Conservation (phyloP, 2,329 filamentous ascomycete species). For the Didymella sp. region DNA sequence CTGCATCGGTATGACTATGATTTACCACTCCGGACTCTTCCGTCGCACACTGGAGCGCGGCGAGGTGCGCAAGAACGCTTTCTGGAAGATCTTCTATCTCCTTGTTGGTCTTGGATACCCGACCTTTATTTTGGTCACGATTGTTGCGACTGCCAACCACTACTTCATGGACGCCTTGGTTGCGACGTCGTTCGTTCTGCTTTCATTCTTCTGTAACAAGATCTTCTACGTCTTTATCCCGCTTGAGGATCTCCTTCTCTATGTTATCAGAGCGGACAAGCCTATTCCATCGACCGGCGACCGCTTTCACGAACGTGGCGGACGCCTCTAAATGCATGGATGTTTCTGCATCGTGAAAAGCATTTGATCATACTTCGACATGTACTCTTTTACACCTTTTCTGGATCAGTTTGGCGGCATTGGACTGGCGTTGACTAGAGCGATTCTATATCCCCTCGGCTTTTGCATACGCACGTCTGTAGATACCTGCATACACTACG, state of each 20-base stretch:
- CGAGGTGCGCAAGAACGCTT: conserved; percentile 51
- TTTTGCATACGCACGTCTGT: conserved; percentile 12
- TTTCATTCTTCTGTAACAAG: conserved; percentile 59
- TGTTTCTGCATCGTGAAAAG: background rate
- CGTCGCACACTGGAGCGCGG: conserved; percentile 53
- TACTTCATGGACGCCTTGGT: conserved; percentile 64
- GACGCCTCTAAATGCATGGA: conserved; percentile 30
- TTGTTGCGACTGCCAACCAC: conserved; percentile 69
- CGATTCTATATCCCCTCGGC: conserved; percentile 10
- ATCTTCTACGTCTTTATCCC: conserved; percentile 60
- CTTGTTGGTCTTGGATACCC: conserved; percentile 61
- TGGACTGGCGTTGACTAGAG: conserved; percentile 15
- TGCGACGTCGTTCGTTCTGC: conserved; percentile 56
- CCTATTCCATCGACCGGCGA: conserved; percentile 62
- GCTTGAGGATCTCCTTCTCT: conserved; percentile 59
- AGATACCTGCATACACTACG: conserved; percentile 3
- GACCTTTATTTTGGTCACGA: conserved; percentile 61
- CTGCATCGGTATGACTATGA: conserved; percentile 59
- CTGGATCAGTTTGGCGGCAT: conserved; percentile 14
- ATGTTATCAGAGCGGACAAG: conserved; percentile 59
- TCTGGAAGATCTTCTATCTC: conserved; percentile 55
- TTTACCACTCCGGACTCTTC: conserved; percentile 61
- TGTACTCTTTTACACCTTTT: background rate
- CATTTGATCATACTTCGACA: conserved; percentile 2
- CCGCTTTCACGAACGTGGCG: conserved; percentile 50